Conservation (phyloP, 257 asterid genomes). For the Nicotiana otophora region DNA sequence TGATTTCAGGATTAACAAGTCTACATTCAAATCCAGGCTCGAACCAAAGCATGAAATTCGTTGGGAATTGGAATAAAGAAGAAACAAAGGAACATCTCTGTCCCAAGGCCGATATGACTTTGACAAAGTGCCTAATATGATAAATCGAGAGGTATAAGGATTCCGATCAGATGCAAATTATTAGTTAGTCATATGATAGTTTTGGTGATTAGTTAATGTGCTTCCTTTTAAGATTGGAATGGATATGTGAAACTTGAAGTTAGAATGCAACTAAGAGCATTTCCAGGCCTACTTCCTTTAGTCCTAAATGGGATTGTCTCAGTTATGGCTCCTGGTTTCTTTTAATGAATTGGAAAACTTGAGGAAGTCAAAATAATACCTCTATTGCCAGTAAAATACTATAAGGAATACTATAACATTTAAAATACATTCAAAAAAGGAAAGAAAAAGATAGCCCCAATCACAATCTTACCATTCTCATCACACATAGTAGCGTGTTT, state of each 20-base stretch:
- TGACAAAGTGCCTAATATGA: background rate
- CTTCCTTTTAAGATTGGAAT: conserved; percentile 1
- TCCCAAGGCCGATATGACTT: background rate
- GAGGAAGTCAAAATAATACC: background rate
- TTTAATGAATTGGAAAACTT: background rate
- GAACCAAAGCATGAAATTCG: background rate
- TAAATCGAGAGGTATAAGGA: background rate
- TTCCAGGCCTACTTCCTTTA: background rate
- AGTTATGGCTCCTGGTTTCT: background rate
- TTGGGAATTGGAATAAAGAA: background rate
- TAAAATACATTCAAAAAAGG: background rate
- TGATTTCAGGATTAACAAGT: background rate
- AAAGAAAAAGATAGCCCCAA: background rate
- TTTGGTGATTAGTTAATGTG: background rate
- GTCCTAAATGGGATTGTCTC: background rate
- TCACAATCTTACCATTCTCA: background rate
- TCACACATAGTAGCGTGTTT: background rate
- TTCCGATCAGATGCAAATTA: background rate
- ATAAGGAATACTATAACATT: background rate
- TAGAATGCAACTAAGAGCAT: background rate
- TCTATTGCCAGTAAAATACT: background rate
- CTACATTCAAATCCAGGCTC: background rate
- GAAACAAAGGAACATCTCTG: background rate
- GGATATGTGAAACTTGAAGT: too few species aligned
- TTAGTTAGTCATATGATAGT: background rate